Conservation (phyloP, 352 stramenopile species). For the Peronospora destructor region DNA sequence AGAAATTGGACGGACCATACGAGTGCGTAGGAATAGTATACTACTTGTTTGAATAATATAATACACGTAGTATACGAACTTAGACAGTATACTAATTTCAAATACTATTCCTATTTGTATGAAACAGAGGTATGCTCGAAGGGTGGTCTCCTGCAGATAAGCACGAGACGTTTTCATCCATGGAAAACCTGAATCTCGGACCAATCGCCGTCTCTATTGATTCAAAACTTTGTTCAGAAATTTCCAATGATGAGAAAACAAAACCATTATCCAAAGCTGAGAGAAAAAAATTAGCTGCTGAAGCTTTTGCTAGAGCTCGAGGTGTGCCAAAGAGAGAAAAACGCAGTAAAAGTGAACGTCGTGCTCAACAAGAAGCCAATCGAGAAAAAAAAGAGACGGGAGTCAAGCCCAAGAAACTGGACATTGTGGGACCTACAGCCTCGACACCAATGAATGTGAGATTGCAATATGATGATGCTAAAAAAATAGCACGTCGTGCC, state of each 20-base stretch:
- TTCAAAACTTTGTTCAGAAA: not conserved
- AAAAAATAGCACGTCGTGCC: slow-evolving; percentile 68
- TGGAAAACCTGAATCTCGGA: slow-evolving; percentile 49
- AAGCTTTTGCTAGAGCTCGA: slow-evolving; percentile 50
- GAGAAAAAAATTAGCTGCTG: slow-evolving; percentile 63
- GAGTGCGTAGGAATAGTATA: slow-evolving; percentile 14
- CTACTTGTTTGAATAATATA: not conserved
- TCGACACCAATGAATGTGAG: slow-evolving; percentile 41
- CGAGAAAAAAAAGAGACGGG: slow-evolving; percentile 42
- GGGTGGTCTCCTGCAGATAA: slow-evolving; percentile 55
- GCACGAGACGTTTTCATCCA: slow-evolving; percentile 18
- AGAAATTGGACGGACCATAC: slow-evolving; percentile 25
- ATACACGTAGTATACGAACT: not conserved
- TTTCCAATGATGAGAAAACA: slow-evolving; percentile 25
- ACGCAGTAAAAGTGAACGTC: slow-evolving; percentile 89
- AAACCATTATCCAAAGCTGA: slow-evolving; percentile 46
- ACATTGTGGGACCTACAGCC: slow-evolving; percentile 6
- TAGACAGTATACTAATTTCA: not conserved
- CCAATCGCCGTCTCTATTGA: slow-evolving; percentile 15
- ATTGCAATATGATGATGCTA: slow-evolving; percentile 75
- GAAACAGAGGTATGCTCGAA: slow-evolving; percentile 41
- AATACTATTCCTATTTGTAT: slow-evolving; percentile 6
- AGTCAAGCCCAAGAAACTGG: slow-evolving; percentile 41
- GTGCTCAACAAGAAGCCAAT: slow-evolving; percentile 88
- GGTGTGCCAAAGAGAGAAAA: slow-evolving; percentile 65